Evolutionary conservation across 2,329 filamentous ascomycete genomes (phyloP).

Genomic region (Claviceps maximensis): DNA sequence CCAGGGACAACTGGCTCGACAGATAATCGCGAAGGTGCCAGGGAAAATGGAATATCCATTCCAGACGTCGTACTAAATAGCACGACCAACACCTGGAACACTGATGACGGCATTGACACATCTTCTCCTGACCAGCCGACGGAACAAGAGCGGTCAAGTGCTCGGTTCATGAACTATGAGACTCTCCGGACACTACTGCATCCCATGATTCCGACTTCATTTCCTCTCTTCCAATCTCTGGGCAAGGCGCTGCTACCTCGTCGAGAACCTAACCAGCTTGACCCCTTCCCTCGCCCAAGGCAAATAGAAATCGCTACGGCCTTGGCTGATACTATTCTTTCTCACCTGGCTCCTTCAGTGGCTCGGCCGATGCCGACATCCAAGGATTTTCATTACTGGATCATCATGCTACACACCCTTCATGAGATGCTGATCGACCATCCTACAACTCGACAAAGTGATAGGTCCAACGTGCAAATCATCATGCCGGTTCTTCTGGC

Average conservation of each 20-base stretch:
- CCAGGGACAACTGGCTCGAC: constrained; percentile 10
- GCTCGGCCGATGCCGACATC: constrained; percentile 33
- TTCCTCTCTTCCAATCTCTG: constrained; percentile 72
- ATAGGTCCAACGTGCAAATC: constrained; percentile 37
- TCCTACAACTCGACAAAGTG: constrained; percentile 34
- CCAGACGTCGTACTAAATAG: constrained; percentile 20
- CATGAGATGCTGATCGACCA: constrained; percentile 66
- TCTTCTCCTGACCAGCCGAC: constrained; percentile 19
- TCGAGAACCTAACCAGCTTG: constrained; percentile 43
- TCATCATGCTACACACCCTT: constrained; percentile 65
- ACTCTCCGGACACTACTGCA: constrained; percentile 65
- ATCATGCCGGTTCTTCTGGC: constrained; percentile 70
- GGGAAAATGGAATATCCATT: constrained; percentile 13
- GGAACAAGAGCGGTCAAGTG: constrained; percentile 28
- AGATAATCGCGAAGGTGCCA: constrained; percentile 12
- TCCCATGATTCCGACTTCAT: constrained; percentile 66
- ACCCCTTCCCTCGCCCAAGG: constrained; percentile 41
- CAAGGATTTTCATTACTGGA: constrained; percentile 67
- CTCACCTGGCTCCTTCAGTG: constrained; percentile 44
- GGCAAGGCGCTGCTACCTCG: constrained; percentile 71
- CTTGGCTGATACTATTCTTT: constrained; percentile 56
- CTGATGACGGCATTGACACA: constrained; percentile 11
- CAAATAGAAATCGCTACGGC: constrained; percentile 47
- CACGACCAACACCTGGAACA: constrained; percentile 14
- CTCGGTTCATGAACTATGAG: constrained; percentile 59